A percentile compares a stretch with the other conserved stretches of the same genome.
These are phyloP conservation scores for Mrakiaceae sp. DNA, from an alignment of 1,284 basidiomycete species.

Conservation along the genomic window DNA sequence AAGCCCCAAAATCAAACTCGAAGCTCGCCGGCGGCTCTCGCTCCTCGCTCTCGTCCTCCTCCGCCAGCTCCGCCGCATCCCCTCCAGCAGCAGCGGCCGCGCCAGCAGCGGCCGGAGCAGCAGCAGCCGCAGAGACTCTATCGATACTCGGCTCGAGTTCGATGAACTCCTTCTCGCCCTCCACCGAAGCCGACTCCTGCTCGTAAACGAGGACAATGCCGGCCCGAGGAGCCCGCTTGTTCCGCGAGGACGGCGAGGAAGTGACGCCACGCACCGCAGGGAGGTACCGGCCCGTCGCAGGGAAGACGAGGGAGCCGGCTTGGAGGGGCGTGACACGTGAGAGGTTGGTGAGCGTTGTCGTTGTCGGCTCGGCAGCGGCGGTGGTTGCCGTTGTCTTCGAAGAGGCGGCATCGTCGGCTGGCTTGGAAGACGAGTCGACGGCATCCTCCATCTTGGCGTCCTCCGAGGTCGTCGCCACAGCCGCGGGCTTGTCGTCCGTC, in stretches of 20 bases:
- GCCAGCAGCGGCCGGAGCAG: conserved; percentile 24
- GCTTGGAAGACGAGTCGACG: conserved; percentile 28
- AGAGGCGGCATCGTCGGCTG: conserved; percentile 19
- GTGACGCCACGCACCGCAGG: conserved; percentile 66
- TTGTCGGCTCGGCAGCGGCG: conserved; percentile 50
- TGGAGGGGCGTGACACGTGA: conserved; percentile 88
- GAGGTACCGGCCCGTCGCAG: conserved; percentile 63
- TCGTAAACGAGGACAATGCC: conserved; percentile 70
- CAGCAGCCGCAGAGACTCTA: conserved; percentile 28
- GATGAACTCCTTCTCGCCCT: conserved; percentile 53
- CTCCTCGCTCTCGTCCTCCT: conserved; percentile 54
- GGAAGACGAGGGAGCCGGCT: conserved; percentile 71
- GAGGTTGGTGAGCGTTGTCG: conserved; percentile 72
- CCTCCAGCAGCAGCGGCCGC: conserved; percentile 22
- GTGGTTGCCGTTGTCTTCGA: conserved; percentile 16
- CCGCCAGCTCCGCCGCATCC: conserved; percentile 23
- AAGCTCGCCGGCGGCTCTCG: conserved; percentile 65
- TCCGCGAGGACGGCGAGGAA: conserved; percentile 12
- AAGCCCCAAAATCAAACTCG: conserved; percentile 38
- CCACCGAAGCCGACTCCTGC: conserved; percentile 48
- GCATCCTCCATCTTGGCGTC: conserved; percentile 39
- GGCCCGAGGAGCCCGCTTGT: conserved; percentile 40
- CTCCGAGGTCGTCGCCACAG: conserved; percentile 33
- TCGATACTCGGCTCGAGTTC: conserved; percentile 44
- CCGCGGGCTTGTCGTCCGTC: conserved; percentile 39